These are phyloP conservation scores for Ophiostoma piceae DNA, from an alignment of 2,329 filamentous ascomycete species.

Conservation along the genomic window DNA sequence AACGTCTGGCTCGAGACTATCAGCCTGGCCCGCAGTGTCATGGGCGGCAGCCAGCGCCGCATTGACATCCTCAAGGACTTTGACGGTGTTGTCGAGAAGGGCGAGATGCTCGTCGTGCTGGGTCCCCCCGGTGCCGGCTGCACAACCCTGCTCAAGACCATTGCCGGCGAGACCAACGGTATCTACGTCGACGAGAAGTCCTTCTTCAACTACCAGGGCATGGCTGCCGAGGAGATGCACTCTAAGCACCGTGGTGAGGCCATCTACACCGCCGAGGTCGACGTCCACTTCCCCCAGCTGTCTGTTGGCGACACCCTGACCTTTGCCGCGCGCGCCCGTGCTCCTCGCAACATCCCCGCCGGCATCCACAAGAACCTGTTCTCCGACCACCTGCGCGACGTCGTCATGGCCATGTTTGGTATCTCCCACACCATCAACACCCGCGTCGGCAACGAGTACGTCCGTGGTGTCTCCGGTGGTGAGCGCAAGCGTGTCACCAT, in stretches of 20 bases:
- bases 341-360: conserved; percentile 56
- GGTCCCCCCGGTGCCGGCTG: conserved; percentile 71
- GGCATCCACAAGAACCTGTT: conserved; percentile 47
- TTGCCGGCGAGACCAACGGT: conserved; percentile 77
- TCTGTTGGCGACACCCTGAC: conserved; percentile 73
- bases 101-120: conserved; percentile 71
- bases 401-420: conserved; percentile 70
- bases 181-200: conserved; percentile 65
- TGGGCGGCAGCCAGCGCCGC: conserved; percentile 50
- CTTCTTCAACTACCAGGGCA: conserved; percentile 77
- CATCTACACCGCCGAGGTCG: conserved; percentile 80
- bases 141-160: conserved; percentile 78
- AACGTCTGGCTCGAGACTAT: conserved; percentile 54
- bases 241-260: conserved; percentile 74
- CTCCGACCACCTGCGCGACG: conserved; percentile 61
- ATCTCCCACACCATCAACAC: conserved; percentile 69
- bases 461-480: conserved; percentile 69
- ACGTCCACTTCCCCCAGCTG: conserved; percentile 73
- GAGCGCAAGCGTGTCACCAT: conserved; percentile 65
- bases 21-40: conserved; percentile 42
- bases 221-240: conserved; percentile 69
- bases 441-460: conserved; percentile 67
- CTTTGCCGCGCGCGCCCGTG: conserved; percentile 67
- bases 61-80: conserved; percentile 65
- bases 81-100: conserved; percentile 62